Conservation (phyloP, 345 rosid species). For the Rhodamnia rubescens region DNA sequence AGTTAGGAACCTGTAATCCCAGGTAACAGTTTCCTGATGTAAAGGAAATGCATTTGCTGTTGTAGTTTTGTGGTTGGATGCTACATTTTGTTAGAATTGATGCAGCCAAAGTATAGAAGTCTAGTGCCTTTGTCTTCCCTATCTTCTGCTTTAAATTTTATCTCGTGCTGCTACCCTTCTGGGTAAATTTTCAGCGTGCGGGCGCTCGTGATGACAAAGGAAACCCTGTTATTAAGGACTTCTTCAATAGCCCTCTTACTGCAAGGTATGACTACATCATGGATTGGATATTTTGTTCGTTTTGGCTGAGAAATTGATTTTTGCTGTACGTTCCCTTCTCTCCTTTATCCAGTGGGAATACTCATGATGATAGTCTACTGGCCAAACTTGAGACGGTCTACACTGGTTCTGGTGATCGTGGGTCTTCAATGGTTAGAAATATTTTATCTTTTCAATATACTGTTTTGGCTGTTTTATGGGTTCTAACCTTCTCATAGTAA, state of each 20-base stretch:
- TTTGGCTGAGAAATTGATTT: background rate
- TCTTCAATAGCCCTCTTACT: conserved; percentile 75
- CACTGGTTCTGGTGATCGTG: conserved; percentile 82
- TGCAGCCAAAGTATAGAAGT: background rate
- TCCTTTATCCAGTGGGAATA: conserved; percentile 52
- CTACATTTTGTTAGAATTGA: background rate
- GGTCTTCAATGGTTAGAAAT: conserved; percentile 83
- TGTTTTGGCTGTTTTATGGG: background rate
- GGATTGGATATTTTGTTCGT: background rate
- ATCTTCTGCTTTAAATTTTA: background rate
- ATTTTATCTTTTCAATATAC: background rate
- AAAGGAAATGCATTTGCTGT: background rate
- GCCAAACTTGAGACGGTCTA: conserved; percentile 81
- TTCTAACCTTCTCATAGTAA: conserved; percentile 7
- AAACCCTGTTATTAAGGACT: conserved; percentile 73
- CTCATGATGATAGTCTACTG: conserved; percentile 60
- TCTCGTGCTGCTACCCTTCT: background rate
- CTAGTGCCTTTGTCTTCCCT: background rate
- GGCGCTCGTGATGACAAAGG: conserved; percentile 79
- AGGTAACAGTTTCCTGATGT: background rate
- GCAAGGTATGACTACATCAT: conserved; percentile 48
- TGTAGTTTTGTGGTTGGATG: background rate
- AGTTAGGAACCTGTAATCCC: background rate
- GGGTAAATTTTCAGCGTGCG: conserved; percentile 42
- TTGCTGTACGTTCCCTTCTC: background rate